Evolutionary conservation across 2,329 filamentous ascomycete genomes (phyloP).

Genomic region (Cryphonectria japonica): DNA sequence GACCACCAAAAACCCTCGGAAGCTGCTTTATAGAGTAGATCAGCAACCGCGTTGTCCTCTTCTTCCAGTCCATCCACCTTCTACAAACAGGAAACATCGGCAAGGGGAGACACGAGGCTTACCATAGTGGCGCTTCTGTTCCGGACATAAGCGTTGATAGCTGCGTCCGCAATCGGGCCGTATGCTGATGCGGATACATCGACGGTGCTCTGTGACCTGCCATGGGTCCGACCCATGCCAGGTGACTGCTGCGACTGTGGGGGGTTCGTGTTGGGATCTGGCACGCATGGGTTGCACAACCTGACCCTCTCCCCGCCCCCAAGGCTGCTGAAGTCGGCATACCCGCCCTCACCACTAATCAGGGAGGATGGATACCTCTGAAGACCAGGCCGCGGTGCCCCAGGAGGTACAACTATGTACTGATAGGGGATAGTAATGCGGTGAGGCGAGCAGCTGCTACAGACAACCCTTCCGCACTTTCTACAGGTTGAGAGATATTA

Average conservation of each 20-base stretch:
- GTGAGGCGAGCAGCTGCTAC: conserved; percentile 86
- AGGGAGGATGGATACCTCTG: conserved; percentile 46
- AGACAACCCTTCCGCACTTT: conserved; percentile 94
- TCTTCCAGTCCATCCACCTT: too few relatives aligned
- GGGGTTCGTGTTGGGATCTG: conserved; percentile 63
- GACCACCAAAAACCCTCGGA: conserved; percentile 21
- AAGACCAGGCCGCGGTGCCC: conserved; percentile 37
- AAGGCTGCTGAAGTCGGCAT: conserved; percentile 49
- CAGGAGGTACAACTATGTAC: conserved; percentile 84
- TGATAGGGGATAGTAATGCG: conserved; percentile 92
- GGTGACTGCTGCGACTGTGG: conserved; percentile 43
- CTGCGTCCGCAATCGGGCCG: conserved; percentile 29
- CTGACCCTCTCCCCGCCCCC: conserved; percentile 62
- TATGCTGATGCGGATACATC: conserved; percentile 28
- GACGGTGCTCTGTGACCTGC: conserved; percentile 51
- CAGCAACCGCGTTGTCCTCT: background rate
- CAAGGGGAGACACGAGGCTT: conserved; percentile 34
- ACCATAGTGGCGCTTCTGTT: conserved; percentile 57
- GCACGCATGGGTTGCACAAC: conserved; percentile 66
- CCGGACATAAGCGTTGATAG: conserved; percentile 45
- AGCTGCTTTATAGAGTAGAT: background rate
- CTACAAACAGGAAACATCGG: background rate
- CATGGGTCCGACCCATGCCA: conserved; percentile 40
- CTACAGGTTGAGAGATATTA: conserved; percentile 42
- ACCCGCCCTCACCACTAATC: conserved; percentile 46